phyloP scores from a whole-genome alignment of 495 filamentous ascomycete genomes.

The Aspergillus steynii region DNA sequence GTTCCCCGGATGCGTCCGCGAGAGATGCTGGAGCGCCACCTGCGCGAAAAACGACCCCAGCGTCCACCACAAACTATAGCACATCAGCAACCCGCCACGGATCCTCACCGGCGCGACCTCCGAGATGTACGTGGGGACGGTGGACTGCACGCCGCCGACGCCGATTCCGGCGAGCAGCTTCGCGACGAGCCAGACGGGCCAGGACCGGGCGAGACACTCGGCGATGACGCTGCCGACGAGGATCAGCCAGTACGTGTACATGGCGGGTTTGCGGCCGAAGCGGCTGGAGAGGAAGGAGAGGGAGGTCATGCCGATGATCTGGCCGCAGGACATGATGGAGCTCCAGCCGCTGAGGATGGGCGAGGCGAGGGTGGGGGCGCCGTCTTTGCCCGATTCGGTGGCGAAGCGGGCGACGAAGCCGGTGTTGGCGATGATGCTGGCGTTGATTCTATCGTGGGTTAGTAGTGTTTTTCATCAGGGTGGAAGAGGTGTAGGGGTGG shows the following conservation, averaged over 20 bases:
- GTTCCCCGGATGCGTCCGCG: constrained; percentile 25
- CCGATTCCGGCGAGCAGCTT: constrained; percentile 44
- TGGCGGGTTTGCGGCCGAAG: constrained; percentile 32
- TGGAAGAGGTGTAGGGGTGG: too few relatives aligned
- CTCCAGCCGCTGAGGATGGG: constrained; percentile 15
- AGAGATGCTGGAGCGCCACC: constrained; percentile 35
- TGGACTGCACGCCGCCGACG: constrained; percentile 44
- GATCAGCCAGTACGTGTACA: constrained; percentile 34
- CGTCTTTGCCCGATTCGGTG: constrained; percentile 3
- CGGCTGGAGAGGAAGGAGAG: constrained; percentile 13
- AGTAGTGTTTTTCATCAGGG: too few relatives aligned
- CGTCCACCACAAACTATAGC: constrained; percentile 46
- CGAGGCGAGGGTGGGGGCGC: constrained; percentile 10
- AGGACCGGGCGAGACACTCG: constrained; percentile 37
- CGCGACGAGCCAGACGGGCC: constrained; percentile 42
- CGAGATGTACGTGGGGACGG: constrained; percentile 42
- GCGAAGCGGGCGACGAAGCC: constrained; percentile 15
- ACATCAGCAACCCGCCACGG: constrained; percentile 41
- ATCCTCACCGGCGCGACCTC: constrained; percentile 42
- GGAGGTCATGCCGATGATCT: constrained; percentile 15
- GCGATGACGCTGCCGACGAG: constrained; percentile 34
- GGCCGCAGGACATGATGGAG: constrained; percentile 14
- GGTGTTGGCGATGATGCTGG: constrained; percentile 16
- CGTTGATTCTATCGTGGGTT: constrained; percentile 8
- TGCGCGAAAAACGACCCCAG: constrained; percentile 42